Conservation (phyloP, 2,329 filamentous ascomycete species). For the Curvularia sp. region DNA sequence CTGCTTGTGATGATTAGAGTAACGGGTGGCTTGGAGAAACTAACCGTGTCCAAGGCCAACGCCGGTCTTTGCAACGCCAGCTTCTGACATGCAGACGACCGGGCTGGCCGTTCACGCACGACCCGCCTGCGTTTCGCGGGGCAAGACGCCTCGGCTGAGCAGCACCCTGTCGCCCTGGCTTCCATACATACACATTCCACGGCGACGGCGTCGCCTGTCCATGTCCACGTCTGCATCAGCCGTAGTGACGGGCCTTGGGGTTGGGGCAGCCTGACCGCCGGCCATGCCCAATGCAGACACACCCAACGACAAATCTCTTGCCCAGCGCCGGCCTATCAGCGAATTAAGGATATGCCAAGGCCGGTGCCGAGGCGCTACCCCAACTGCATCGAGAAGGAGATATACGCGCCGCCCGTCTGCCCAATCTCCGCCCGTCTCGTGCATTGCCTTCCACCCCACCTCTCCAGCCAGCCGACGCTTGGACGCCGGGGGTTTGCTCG, state of each 20-base stretch:
- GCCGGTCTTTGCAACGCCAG: constrained; percentile 1
- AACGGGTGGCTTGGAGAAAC: not conserved
- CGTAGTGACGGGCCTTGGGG: not conserved
- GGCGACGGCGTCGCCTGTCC: not conserved
- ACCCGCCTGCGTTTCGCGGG: constrained; percentile 7
- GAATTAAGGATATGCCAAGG: constrained; percentile 26
- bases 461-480: constrained; percentile 27
- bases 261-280: not conserved
- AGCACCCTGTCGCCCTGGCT: not conserved
- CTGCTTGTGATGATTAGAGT: not conserved
- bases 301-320: constrained; percentile 7
- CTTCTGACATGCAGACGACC: constrained; percentile 6
- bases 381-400: constrained; percentile 31
- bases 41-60: not conserved
- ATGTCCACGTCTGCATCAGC: not conserved
- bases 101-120: constrained; percentile 6
- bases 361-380: constrained; percentile 25
- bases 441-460: constrained; percentile 21
- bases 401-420: constrained; percentile 23
- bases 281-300: no score
- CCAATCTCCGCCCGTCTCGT: constrained; percentile 15
- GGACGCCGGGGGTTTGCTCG: constrained; percentile 34
- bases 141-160: constrained; percentile 14
- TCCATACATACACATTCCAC: not conserved
- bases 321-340: constrained; percentile 23